Evolutionary conservation across 768 basidiomycete species (phyloP).

Genomic region (Dictyophora rubrovolvata): DNA sequence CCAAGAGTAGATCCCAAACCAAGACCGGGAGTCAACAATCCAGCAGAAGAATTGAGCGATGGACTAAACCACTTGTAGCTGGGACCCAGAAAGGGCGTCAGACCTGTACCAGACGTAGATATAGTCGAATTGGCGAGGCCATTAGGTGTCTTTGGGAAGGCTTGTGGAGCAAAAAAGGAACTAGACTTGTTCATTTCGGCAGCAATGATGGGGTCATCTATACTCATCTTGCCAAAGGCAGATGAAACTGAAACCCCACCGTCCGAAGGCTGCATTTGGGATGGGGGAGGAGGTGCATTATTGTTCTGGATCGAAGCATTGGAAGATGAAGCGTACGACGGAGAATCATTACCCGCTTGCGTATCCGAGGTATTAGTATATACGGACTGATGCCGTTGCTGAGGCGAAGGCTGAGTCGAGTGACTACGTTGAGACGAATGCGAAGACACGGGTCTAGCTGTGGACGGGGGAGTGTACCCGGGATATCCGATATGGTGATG

Average conservation of each 20-base stretch:
- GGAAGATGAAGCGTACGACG: constrained; percentile 17
- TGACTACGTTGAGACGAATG: background rate
- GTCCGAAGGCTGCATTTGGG: constrained; percentile 15
- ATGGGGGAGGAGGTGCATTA: constrained; percentile 9
- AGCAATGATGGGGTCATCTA: constrained; percentile 63
- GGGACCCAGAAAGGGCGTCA: background rate
- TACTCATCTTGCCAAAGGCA: constrained; percentile 66
- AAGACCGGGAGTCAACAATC: background rate
- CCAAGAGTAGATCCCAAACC: background rate
- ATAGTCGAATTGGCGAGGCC: constrained; percentile 26
- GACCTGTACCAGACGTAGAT: constrained; percentile 14
- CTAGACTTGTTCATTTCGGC: constrained; percentile 21
- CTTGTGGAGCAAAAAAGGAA: constrained; percentile 7
- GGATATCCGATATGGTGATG: background rate
- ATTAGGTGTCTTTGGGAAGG: background rate
- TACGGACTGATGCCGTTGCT: background rate
- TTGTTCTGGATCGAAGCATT: constrained; percentile 2
- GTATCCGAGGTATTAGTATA: background rate
- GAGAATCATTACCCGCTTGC: constrained; percentile 2
- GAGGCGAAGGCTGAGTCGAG: background rate
- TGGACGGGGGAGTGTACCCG: background rate
- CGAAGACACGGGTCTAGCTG: background rate
- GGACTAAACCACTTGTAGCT: background rate
- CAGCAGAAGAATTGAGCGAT: background rate
- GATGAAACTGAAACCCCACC: constrained; percentile 47